phyloP scores from a whole-genome alignment of 2,329 filamentous ascomycete species.

The Aspergillus pseudonomiae region DNA sequence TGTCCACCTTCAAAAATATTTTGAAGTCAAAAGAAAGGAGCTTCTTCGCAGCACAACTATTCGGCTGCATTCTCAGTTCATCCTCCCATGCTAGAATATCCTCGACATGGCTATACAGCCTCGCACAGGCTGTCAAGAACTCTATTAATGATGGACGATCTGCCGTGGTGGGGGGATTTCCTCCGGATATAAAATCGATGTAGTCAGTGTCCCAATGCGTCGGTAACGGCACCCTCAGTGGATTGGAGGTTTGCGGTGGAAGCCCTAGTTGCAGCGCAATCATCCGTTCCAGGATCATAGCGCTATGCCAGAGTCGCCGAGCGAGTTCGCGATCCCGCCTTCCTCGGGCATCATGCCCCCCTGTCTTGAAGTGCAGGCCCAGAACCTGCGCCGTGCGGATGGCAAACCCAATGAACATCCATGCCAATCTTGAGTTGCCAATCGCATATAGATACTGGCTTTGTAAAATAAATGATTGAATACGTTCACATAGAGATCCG shows the following conservation, averaged over 20 bases:
- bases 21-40: constrained; percentile 24
- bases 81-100: constrained; percentile 26
- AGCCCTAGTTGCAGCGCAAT: constrained; percentile 27
- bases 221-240: constrained; percentile 25
- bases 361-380: constrained; percentile 21
- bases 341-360: constrained; percentile 17
- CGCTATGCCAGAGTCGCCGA: constrained; percentile 31
- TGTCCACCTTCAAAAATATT: constrained; percentile 22
- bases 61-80: constrained; percentile 19
- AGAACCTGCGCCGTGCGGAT: constrained; percentile 26
- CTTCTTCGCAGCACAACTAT: constrained; percentile 23
- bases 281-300: constrained; percentile 27
- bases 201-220: constrained; percentile 30
- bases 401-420: constrained; percentile 25
- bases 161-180: not conserved
- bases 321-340: constrained; percentile 24
- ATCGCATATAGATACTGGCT: constrained; percentile 28
- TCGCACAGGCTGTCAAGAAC: constrained; percentile 25
- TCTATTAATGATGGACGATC: constrained; percentile 30
- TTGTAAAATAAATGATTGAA: constrained; percentile 26
- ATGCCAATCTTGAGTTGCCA: constrained; percentile 23
- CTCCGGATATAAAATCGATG: constrained; percentile 24
- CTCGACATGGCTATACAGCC: constrained; percentile 27
- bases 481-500: constrained; percentile 12
- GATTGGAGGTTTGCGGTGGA: constrained; percentile 19